phyloP scores from a whole-genome alignment of 371 early-diverging fungal genomes.

The Nosema muscidifuracis region DNA sequence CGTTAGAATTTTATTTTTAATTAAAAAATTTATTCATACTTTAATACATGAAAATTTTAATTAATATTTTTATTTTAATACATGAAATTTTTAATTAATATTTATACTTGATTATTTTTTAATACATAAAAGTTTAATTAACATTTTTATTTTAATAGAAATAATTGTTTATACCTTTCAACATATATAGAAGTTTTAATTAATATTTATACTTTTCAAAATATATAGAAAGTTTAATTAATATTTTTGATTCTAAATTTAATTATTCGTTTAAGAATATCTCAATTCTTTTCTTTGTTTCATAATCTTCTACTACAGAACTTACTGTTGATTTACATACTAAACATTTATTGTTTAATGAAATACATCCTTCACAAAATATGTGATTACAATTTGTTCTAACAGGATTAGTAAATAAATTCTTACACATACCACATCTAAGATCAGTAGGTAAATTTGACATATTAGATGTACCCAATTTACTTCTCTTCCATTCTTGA shows the following conservation, averaged over 20 bases:
- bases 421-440: conserved; percentile 54
- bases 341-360: conserved; percentile 40
- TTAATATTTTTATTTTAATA: too few species aligned
- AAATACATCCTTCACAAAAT: conserved; percentile 58
- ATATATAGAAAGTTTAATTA: too few species aligned
- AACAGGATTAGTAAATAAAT: conserved; percentile 55
- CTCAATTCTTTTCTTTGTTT: conserved; percentile 15
- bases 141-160: too few species aligned
- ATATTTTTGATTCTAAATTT: too few species aligned
- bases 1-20: not conserved
- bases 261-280: conserved; percentile 19
- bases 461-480: not conserved
- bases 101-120: too few species aligned
- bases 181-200: too few species aligned
- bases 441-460: conserved; percentile 47
- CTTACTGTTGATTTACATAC: conserved; percentile 48
- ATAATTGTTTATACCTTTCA: too few species aligned
- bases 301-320: not conserved
- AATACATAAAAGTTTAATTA: not conserved
- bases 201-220: too few species aligned
- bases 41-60: too few species aligned
- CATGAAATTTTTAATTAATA: too few species aligned
- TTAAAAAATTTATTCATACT: too few species aligned
- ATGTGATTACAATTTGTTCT: conserved; percentile 55
- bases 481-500: conserved; percentile 59